These are phyloP conservation scores for Nannizziopsis arthrosporioides DNA, from an alignment of 2,329 filamentous ascomycete species.

Conservation along the genomic window DNA sequence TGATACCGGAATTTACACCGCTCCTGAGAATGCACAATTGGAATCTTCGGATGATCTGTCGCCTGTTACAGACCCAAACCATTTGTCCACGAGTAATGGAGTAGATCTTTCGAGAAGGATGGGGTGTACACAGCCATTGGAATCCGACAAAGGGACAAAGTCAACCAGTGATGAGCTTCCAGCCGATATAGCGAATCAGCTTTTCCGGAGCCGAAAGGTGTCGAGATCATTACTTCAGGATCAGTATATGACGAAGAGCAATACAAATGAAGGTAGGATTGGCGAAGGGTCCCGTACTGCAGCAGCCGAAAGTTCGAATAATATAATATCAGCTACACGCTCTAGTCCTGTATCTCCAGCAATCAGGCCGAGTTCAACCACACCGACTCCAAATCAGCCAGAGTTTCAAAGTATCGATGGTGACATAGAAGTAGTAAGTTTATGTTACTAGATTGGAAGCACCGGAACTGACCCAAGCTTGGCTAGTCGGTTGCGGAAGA, in stretches of 20 bases:
- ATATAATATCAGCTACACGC: too few relatives aligned
- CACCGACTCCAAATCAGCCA: too few relatives aligned
- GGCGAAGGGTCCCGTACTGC: background rate
- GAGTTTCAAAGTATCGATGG: too few relatives aligned
- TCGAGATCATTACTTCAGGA: conserved; percentile 42
- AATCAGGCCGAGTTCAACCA: too few relatives aligned
- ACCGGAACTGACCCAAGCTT: conserved; percentile 13
- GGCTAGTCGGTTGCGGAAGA: conserved; percentile 20
- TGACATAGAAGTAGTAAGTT: too few relatives aligned
- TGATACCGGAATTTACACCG: too few relatives aligned
- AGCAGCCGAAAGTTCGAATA: background rate
- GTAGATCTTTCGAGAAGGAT: background rate
- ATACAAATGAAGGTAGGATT: background rate
- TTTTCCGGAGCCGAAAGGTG: conserved; percentile 51
- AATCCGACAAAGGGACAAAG: background rate
- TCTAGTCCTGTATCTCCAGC: too few relatives aligned
- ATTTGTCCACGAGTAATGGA: too few relatives aligned
- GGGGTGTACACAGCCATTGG: background rate
- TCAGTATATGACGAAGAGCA: conserved; percentile 12
- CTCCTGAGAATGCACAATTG: too few relatives aligned
- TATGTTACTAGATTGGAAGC: too few relatives aligned
- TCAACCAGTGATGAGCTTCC: conserved; percentile 38
- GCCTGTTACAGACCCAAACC: too few relatives aligned
- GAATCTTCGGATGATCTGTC: background rate
- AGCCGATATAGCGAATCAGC: conserved; percentile 47